Evolutionary conservation across 257 asterid genomes (phyloP), one percentile per base, ranked within the genome.

Genomic region (Gentiana straminea): DNA sequence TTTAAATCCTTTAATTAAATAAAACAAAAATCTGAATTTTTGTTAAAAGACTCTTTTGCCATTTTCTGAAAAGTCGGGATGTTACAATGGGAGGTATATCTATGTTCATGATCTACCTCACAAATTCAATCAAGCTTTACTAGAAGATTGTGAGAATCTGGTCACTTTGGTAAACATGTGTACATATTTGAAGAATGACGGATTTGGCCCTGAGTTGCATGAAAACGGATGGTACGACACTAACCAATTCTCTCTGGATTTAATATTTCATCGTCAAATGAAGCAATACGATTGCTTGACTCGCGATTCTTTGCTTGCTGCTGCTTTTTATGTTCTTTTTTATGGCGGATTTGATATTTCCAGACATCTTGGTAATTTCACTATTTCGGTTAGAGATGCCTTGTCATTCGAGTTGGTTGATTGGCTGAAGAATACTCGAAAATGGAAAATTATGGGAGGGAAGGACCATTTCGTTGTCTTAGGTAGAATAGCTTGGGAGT

Each of bases 401-500:
- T 87, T 69, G 4, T 60, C 83, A 58, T 66, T 71, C 41, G 66
- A 57, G 70, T 67, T 86, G 73, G 72, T 83, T 48, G 49, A 63
- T 47, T 84, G 92, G 92, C 69, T 89, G 8, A 74, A 66, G 43
- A 70, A 67, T 2, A 95, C 84, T 13, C 53, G 57, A 37, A 62
- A 64, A 48, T 89, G 92, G 89, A 67, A 57, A 60, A 76, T 63
- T 65, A 59, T 66, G 63, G 78, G 84, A 62, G 97, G 97, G 41
- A 72, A 85, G 5, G 95, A 89, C 68, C 97, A 86, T 44, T 89
- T 89, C 75, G 73, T 73, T 55, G 75, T 87, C 7, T 74, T 89
- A 11, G 81, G 92, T 1, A 39, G 97, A 54, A 79, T 81, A 69
- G 81, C 97, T 0, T 86, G 93, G 94, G 97, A 89, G 51, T 89